These are phyloP conservation scores for Tuber magnatum DNA, from an alignment of 495 filamentous ascomycete species.

Conservation along the genomic window DNA sequence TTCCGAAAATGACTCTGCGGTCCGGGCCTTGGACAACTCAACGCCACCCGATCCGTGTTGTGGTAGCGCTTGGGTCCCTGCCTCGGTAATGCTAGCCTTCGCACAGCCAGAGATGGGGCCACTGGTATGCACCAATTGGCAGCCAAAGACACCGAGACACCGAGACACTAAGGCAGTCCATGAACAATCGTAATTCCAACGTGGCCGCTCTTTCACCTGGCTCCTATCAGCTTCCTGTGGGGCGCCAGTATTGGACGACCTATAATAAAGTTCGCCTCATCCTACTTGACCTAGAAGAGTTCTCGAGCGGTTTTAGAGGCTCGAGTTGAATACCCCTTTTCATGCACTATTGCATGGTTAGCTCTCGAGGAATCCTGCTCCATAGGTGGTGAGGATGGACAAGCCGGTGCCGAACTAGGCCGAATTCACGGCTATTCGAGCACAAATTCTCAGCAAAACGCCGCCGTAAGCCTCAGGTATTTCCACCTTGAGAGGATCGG, in stretches of 20 bases:
- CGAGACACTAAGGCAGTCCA: neutral
- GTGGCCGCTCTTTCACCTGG: neutral
- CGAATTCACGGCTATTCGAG: neutral
- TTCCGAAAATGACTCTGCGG: neutral
- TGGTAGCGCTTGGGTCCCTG: neutral
- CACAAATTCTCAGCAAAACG: neutral
- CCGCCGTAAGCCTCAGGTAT: neutral
- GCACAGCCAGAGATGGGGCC: neutral
- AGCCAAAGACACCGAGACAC: neutral
- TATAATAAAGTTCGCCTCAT: neutral
- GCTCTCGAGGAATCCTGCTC: neutral
- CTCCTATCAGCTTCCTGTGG: neutral
- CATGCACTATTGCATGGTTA: neutral
- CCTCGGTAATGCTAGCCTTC: neutral
- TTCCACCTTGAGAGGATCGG: neutral
- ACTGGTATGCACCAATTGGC: neutral
- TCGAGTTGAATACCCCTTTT: neutral
- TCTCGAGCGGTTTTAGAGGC: neutral
- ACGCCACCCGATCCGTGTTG: neutral
- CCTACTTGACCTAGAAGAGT: neutral
- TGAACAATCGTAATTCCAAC: neutral
- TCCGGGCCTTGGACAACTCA: neutral
- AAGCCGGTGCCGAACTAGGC: neutral
- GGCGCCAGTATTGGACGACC: neutral
- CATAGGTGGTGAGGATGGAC: neutral